Percentiles rank a stretch among this genome's conserved stretches.
Conservation (phyloP, 805 yeast species). For the Yarrowia porcina region DNA sequence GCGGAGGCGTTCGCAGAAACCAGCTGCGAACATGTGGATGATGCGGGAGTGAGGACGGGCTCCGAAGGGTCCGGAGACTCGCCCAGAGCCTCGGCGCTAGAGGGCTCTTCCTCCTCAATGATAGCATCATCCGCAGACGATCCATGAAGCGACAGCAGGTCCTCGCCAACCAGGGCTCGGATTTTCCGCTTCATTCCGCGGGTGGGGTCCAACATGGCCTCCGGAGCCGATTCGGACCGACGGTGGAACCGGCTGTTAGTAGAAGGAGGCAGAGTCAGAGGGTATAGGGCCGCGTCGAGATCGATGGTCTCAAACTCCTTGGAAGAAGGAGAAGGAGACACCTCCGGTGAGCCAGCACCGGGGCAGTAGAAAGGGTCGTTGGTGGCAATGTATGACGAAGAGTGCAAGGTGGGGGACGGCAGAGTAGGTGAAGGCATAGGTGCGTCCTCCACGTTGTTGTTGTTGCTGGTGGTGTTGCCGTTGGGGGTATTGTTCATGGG, state of each 20-base stretch:
- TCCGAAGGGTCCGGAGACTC: neutral
- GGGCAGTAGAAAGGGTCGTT: constrained; percentile 29
- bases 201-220: constrained; percentile 36
- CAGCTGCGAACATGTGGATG: constrained; percentile 25
- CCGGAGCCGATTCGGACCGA: constrained; percentile 58
- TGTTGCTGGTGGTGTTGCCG: neutral
- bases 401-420: constrained; percentile 28
- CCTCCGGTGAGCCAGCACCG: constrained; percentile 28
- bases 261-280: constrained; percentile 29
- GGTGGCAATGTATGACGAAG: constrained; percentile 29
- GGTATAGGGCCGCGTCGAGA: constrained; percentile 51
- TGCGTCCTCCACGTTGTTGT: neutral
- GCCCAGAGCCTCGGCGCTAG: neutral
- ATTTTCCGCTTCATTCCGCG: constrained; percentile 26
- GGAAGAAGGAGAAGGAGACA: constrained; percentile 32
- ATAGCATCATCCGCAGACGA: constrained; percentile 30
- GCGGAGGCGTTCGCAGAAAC: constrained; percentile 29
- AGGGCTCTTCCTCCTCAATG: constrained; percentile 32
- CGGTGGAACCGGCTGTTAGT: constrained; percentile 41
- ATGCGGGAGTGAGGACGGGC: constrained; percentile 6
- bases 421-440: constrained; percentile 17
- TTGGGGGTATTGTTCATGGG: neutral
- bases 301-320: constrained; percentile 45
- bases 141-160: constrained; percentile 2
- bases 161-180: constrained; percentile 24